Conservation (phyloP, 345 rosid genomes). For the Kandelia obovata region DNA sequence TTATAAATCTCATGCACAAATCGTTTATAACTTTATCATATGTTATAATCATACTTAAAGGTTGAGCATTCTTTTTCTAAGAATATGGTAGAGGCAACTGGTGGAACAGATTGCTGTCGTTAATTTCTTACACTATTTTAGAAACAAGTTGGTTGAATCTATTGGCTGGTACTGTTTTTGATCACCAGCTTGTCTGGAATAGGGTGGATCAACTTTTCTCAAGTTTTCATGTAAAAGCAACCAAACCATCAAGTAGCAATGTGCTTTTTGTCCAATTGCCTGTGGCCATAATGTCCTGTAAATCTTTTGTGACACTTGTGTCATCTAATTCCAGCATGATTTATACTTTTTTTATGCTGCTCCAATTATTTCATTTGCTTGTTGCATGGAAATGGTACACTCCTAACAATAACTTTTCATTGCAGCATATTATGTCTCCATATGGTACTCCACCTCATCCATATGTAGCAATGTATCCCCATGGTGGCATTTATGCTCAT, state of each 20-base stretch:
- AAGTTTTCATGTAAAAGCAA: no score
- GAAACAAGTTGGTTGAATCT: no score
- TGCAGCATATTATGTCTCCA: slow-evolving; percentile 97
- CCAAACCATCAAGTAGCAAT: no score
- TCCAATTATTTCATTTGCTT: not conserved
- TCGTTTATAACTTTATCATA: no score
- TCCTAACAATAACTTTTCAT: slow-evolving; percentile 11
- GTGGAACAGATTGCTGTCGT: not conserved
- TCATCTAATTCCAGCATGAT: not conserved
- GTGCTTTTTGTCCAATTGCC: no score
- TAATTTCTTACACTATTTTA: not conserved
- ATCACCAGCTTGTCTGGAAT: no score
- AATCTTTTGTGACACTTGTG: not conserved
- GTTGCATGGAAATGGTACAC: not conserved
- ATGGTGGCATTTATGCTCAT: slow-evolving; percentile 92
- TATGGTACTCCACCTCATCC: slow-evolving; percentile 98
- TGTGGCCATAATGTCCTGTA: no score
- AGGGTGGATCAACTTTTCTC: no score
- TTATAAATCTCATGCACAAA: not conserved
- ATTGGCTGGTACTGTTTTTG: no score
- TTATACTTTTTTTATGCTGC: not conserved
- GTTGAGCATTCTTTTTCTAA: no score
- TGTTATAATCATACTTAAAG: no score
- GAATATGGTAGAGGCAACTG: no score
- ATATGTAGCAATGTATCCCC: slow-evolving; percentile 98